A percentile compares a stretch with the other conserved stretches of the same genome.
phyloP scores from a whole-genome alignment of 2,329 filamentous ascomycete species.

The Trichoderma sp. region DNA sequence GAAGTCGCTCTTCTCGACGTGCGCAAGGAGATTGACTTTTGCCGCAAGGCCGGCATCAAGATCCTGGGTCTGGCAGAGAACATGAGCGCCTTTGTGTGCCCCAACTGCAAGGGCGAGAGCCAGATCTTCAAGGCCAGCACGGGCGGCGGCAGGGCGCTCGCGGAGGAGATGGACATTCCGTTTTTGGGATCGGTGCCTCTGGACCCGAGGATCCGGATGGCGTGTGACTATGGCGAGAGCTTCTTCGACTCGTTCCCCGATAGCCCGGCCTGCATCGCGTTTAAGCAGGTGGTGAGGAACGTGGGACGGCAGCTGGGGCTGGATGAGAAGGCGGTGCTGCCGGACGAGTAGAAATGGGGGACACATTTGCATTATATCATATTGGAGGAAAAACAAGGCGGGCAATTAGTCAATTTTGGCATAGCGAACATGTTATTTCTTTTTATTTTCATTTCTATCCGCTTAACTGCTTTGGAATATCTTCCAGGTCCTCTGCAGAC shows the following conservation, averaged over 20 bases:
- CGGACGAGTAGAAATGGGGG: slow-evolving; percentile 34
- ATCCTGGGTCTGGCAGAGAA: slow-evolving; percentile 94
- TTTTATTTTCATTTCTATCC: slow-evolving; percentile 32
- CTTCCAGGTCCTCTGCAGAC: slow-evolving; percentile 75
- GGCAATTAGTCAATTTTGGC: neutral
- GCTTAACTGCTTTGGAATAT: slow-evolving; percentile 69
- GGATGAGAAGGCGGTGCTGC: slow-evolving; percentile 56
- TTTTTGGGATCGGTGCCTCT: slow-evolving; percentile 89
- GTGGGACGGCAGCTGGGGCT: slow-evolving; percentile 68
- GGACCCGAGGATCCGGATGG: slow-evolving; percentile 92
- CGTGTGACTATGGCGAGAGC: slow-evolving; percentile 95
- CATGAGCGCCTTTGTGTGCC: slow-evolving; percentile 96
- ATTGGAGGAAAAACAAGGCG: neutral
- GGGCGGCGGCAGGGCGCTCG: slow-evolving; percentile 78
- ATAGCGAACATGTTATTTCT: neutral
- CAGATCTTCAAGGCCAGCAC: slow-evolving; percentile 92
- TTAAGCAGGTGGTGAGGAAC: slow-evolving; percentile 76
- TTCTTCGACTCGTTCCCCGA: slow-evolving; percentile 94
- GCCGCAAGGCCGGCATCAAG: slow-evolving; percentile 86
- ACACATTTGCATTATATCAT: neutral
- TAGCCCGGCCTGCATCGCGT: slow-evolving; percentile 82
- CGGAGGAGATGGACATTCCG: slow-evolving; percentile 82
- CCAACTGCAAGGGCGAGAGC: slow-evolving; percentile 77
- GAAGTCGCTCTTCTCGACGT: slow-evolving; percentile 92
- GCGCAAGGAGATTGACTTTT: slow-evolving; percentile 97